Evolutionary conservation across 306 rosid genomes (phyloP).

Genomic region (Glycine tomentella): DNA sequence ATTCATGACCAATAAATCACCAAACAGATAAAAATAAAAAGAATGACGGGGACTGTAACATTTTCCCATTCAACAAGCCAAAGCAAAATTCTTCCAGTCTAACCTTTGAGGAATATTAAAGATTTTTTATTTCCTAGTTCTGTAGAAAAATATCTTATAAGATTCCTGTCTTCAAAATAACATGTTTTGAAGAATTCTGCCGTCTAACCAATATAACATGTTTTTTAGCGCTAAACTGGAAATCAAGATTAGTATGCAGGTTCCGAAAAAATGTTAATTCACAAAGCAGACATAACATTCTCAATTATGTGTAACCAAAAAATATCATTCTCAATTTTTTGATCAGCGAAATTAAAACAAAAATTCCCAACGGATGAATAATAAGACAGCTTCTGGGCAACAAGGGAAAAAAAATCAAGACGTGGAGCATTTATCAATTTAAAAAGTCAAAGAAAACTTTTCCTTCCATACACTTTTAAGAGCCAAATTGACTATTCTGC

Average conservation of each 20-base stretch:
- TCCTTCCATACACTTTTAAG: not conserved
- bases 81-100: not conserved
- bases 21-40: no score
- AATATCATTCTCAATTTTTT: no score
- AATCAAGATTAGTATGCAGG: not conserved
- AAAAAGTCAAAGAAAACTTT: not conserved
- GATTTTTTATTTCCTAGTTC: not conserved
- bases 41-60: not conserved
- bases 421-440: not conserved
- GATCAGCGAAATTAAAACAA: no score
- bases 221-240: not conserved
- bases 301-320: not conserved
- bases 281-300: not conserved
- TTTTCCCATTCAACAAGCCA: not conserved
- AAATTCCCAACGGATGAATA: no score
- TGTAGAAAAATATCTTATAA: not conserved
- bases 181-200: no score
- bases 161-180: not conserved
- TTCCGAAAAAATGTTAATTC: not conserved
- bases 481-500: no score
- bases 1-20: no score
- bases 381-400: not conserved
- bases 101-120: not conserved
- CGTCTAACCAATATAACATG: no score
- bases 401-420: not conserved